Conservation (phyloP, 495 filamentous ascomycete species). For the Podospora conica region DNA sequence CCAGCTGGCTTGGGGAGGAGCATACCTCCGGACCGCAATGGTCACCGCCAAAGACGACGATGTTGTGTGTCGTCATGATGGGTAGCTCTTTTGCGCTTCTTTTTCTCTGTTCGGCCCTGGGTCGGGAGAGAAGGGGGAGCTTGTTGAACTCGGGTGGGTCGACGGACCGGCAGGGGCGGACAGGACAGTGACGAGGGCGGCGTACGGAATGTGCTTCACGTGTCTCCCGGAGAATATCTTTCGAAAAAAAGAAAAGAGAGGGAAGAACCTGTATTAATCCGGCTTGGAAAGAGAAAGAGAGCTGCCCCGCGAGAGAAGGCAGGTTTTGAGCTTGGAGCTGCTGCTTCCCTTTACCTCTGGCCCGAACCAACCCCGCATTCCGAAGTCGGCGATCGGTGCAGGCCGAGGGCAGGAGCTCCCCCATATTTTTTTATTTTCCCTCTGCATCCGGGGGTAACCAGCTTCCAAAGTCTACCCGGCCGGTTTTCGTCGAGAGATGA, state of each 20-base stretch:
- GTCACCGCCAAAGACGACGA: conserved; percentile 76
- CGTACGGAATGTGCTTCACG: neutral
- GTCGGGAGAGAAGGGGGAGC: neutral
- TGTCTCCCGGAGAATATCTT: neutral
- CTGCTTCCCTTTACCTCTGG: neutral
- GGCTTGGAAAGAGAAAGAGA: neutral
- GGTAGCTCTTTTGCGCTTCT: conserved; percentile 1
- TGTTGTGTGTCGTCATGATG: conserved; percentile 48
- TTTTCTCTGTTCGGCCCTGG: neutral
- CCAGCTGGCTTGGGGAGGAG: neutral
- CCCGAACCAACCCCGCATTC: conserved; percentile 8
- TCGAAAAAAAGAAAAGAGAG: neutral
- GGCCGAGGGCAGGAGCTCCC: neutral
- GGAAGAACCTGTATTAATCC: neutral
- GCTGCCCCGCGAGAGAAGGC: conserved; percentile 9
- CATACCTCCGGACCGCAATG: conserved; percentile 91
- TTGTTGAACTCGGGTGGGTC: neutral
- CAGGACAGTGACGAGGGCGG: neutral
- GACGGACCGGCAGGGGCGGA: neutral
- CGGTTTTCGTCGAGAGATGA: neutral
- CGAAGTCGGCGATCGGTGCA: conserved; percentile 5
- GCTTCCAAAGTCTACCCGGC: neutral
- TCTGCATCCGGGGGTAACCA: neutral
- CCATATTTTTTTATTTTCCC: neutral
- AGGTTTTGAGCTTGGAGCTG: conserved; percentile 7